These are phyloP conservation scores for Discostella stelligeroides DNA, from an alignment of 108 stramenopile species.

Conservation along the genomic window DNA sequence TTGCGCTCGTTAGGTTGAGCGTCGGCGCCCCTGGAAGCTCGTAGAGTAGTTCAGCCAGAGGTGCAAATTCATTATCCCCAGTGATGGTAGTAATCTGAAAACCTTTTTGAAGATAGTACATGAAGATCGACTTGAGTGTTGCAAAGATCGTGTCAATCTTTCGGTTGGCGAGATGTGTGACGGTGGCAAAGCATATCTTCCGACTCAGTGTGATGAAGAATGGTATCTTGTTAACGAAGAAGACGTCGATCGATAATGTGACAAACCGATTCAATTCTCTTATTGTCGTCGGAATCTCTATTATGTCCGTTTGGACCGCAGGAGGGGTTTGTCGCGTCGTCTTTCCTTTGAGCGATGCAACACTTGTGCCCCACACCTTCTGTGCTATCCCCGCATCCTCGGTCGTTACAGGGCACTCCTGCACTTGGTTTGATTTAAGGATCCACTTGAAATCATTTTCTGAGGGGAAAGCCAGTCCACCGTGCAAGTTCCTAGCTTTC, in stretches of 20 bases:
- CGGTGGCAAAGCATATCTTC: no score
- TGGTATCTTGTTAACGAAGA: no score
- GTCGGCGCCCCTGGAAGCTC: neutral
- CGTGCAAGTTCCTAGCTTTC: slow-evolving; percentile 12
- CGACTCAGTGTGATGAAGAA: no score
- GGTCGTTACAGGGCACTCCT: slow-evolving; percentile 41
- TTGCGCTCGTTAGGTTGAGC: neutral
- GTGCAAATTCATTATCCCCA: no score
- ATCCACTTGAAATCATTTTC: slow-evolving; percentile 25
- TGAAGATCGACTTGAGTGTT: neutral
- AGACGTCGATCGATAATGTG: no score
- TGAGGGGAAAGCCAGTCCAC: slow-evolving; percentile 31
- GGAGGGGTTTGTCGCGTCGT: no score
- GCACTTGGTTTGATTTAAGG: slow-evolving; percentile 23
- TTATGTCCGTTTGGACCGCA: no score
- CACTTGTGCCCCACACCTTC: slow-evolving; percentile 43
- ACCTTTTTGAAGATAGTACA: neutral
- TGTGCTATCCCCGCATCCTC: slow-evolving; percentile 34
- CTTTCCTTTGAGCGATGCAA: slow-evolving; percentile 44
- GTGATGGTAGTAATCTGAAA: neutral
- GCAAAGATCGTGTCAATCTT: neutral
- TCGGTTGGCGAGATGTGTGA: neutral
- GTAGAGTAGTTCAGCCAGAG: no score
- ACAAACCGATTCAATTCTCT: no score
- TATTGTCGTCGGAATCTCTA: no score